phyloP scores from a whole-genome alignment of 257 asterid genomes.

The Penstemon newberryi region DNA sequence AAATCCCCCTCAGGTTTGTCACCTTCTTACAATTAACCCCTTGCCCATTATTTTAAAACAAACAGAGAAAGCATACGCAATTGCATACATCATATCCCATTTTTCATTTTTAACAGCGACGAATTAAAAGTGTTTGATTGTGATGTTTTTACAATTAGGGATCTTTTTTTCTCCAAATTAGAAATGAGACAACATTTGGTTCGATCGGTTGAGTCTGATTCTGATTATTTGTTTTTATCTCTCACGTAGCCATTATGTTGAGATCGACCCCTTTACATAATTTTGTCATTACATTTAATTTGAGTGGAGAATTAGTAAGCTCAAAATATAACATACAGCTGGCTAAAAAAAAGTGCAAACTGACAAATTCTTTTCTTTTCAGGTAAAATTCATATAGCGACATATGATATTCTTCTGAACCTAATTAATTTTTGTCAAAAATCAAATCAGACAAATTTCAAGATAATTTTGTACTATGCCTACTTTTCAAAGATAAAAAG shows the following conservation, averaged over 20 bases:
- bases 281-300: background rate
- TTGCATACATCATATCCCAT: slow-evolving; percentile 36
- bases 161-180: background rate
- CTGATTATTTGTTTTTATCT: slow-evolving; percentile 21
- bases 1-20: no score
- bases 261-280: background rate
- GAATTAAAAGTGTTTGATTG: slow-evolving; percentile 20
- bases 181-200: no score
- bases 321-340: slow-evolving; percentile 12
- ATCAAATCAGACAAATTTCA: background rate
- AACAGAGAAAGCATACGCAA: slow-evolving; percentile 25
- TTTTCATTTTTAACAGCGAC: slow-evolving; percentile 31
- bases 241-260: background rate
- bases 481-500: background rate
- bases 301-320: slow-evolving; percentile 23
- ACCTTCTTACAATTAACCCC: no score
- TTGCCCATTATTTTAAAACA: slow-evolving; percentile 17
- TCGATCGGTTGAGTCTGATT: slow-evolving; percentile 25
- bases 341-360: slow-evolving; percentile 24
- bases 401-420: background rate
- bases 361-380: slow-evolving; percentile 20
- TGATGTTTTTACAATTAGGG: background rate
- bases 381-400: background rate
- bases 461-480: background rate
- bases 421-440: slow-evolving; percentile 6